Evolutionary conservation across 2,329 filamentous ascomycete species (phyloP), one percentile per base, ranked within the genome.

Genomic region (Diaporthe sp.): DNA sequence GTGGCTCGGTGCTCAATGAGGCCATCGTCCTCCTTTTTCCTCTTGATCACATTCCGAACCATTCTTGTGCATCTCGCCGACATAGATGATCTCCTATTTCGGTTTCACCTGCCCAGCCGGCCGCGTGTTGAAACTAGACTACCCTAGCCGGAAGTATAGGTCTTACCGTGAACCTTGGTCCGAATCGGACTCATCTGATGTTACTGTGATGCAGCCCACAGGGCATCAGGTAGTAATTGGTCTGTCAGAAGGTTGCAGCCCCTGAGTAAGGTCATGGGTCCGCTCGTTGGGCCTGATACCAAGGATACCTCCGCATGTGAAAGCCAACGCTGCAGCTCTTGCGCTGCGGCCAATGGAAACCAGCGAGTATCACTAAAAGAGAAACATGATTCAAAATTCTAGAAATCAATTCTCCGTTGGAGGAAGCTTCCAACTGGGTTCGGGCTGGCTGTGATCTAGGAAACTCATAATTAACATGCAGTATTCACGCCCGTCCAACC

Each of bases 201-300:
- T 68, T 68, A 42, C 46, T 49, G 44, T 68, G 31, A 53, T 53
- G 44, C 65, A 68, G 65, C 34, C 1, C 65, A 53, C 46, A 53
- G 65, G 65, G 31, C 31, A 25, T 25, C 31, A 39, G 46, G 65
- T 68, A 42, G 65, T 12, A 68, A 68, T 53, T 53, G 46, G 65
- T 53, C 31, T 10, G 46, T 68, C 46, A 68, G 22, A 68, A 55
- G 22, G 22, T 15, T 53, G 31, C 19, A 53, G 34, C 46, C 65
- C 44, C 65, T 68, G 62, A 51, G 31, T 68, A 68, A 68, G 62
- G 62, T 51, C 62, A 68, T 51, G 62, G 62, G 9, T 49, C 62
- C 44, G 22, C 62, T 13, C 42, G n/a, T 4, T 51, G 44, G 31
- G 22, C 4, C 62, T 10, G 31, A 25, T 31, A 31, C 19, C n/a